Conservation (phyloP, 345 rosid species). For the Abelmoschus esculentus region DNA sequence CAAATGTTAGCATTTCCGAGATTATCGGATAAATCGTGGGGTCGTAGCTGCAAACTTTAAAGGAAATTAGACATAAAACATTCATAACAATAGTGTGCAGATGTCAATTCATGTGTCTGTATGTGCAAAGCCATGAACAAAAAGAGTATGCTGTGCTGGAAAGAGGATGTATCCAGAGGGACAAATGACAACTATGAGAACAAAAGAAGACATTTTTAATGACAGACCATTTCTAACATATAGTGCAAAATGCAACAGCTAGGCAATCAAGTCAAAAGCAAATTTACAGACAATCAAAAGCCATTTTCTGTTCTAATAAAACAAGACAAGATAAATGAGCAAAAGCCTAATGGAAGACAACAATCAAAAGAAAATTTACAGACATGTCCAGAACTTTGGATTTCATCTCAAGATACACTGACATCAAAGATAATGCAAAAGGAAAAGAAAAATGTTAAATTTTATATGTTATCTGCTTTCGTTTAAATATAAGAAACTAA, state of each 20-base stretch:
- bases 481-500: no score
- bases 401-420: neutral
- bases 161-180: constrained; percentile 31
- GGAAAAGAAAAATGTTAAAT: neutral
- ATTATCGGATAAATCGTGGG: no score
- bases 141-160: constrained; percentile 34
- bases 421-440: neutral
- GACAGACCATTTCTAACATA: constrained; percentile 15
- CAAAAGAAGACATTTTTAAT: constrained; percentile 15
- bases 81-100: neutral
- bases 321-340: constrained; percentile 6
- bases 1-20: neutral
- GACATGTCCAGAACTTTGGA: neutral
- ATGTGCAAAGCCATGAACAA: constrained; percentile 13
- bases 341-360: constrained; percentile 7
- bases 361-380: neutral
- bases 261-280: constrained; percentile 21
- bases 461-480: no score
- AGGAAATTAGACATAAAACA: neutral
- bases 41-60: no score
- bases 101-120: constrained; percentile 15
- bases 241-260: constrained; percentile 30
- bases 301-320: neutral
- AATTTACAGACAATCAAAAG: neutral
- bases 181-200: constrained; percentile 39